These are phyloP conservation scores for Blastocystis sp. DNA, from an alignment of 352 stramenopile genomes.

Conservation along the genomic window DNA sequence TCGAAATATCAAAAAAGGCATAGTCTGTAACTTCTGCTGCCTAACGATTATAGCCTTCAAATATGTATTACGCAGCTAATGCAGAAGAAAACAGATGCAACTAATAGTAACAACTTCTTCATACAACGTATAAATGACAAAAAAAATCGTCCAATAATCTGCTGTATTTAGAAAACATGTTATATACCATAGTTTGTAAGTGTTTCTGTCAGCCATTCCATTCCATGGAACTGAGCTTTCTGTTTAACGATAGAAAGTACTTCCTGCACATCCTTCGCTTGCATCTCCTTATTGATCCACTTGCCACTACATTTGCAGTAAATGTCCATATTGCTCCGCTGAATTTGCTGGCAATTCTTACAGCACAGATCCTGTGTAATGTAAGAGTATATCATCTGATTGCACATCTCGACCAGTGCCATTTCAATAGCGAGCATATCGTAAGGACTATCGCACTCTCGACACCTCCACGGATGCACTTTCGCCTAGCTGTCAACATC, in stretches of 20 bases:
- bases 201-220: constrained; percentile 31
- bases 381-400: not conserved
- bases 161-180: too few species aligned
- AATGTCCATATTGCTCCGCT: constrained; percentile 73
- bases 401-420: constrained; percentile 61
- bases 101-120: not conserved
- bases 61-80: not conserved
- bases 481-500: constrained; percentile 2
- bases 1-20: constrained; percentile 37
- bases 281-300: constrained; percentile 64
- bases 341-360: constrained; percentile 73
- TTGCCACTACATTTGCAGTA: constrained; percentile 77
- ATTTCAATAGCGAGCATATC: constrained; percentile 63
- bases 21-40: constrained; percentile 8
- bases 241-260: constrained; percentile 15
- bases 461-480: constrained; percentile 42
- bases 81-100: not conserved
- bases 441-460: constrained; percentile 60
- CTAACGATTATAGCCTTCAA: not conserved
- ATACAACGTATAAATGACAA: not conserved
- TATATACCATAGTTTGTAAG: not conserved
- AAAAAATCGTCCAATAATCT: not conserved
- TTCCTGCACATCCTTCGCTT: not conserved
- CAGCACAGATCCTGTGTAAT: constrained; percentile 72
- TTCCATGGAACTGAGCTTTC: constrained; percentile 38